Evolutionary conservation across 202 grass and related monocot genomes (phyloP), one percentile per base, ranked within the genome.

Genomic region (Thinopyrum obtusiflorum): DNA sequence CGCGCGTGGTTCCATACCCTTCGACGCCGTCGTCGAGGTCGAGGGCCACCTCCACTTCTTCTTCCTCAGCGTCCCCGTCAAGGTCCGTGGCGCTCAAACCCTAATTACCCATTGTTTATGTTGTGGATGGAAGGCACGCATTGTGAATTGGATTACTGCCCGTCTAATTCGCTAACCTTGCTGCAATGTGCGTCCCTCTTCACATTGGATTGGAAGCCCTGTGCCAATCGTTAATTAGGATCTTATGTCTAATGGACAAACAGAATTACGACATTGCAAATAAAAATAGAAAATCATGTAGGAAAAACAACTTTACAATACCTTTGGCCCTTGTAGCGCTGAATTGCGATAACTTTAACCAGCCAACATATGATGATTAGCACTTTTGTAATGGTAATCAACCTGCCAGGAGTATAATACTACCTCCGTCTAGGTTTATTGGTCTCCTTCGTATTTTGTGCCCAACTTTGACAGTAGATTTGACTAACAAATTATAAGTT

Each of bases 21-120:
- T 95, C 68, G 91, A 98, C 40, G 70, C 96, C 66, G 20, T 95
- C 12, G 89, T 83, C 20, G 61, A 95, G 91, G 93, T 98, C 42
- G 86, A 89, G 78, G 93, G 96, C 15, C 61, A 84, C 69, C 86
- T 95, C 17, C 89, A 17, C 51, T 42, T 98, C 23, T 88, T 98
- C 84, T 98, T 95, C 84, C 67, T 98, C 77, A 76, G 82, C 67
- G 40, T 98, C 68, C 96, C 96, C 0, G 89, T 95, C 87, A 79
- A 95, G 96, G 96, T 98, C 32, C 26, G 46, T 57, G 28, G 65
- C 26, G 20, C 49, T 21, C 21, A 40, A 86, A 69, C 44, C 82
- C 24, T 86, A 73, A 11, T 15, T 36, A 15, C 20, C 55, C 11
- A 24, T 80, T 84, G 35, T 5, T 55, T 77, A 29, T n/a, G 9